These are phyloP conservation scores for Citrus maxima DNA, from an alignment of 345 rosid species.

Conservation along the genomic window DNA sequence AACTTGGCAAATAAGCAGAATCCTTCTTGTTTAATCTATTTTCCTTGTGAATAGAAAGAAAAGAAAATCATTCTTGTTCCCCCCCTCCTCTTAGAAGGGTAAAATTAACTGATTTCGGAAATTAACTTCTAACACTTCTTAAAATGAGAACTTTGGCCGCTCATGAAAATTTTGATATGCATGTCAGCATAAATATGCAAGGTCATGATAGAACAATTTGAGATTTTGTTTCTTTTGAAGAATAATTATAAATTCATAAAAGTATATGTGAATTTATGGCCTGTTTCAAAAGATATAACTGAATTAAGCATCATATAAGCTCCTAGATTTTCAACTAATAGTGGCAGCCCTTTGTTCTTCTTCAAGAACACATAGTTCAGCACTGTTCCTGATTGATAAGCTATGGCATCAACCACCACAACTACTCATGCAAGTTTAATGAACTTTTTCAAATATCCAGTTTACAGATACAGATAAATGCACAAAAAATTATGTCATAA, in stretches of 20 bases:
- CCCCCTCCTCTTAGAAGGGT: background rate
- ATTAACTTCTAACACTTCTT: background rate
- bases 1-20: slow-evolving; percentile 10
- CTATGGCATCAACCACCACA: background rate
- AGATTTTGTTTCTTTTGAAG: background rate
- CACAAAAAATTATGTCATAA: background rate
- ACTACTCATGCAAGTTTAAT: background rate
- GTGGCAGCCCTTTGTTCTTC: background rate
- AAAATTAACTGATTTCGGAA: background rate
- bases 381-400: background rate
- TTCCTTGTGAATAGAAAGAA: background rate
- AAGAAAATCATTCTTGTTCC: background rate
- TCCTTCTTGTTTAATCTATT: background rate
- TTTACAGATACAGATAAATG: background rate
- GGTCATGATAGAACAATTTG: background rate
- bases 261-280: background rate
- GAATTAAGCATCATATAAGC: background rate
- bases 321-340: background rate
- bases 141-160: background rate
- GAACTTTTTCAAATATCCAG: background rate
- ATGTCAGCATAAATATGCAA: background rate
- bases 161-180: background rate
- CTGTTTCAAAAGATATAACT: background rate
- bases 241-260: background rate
- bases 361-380: background rate